Base-by-base conservation (phyloP, 2,329 filamentous ascomycete genomes). In the Emericellopsis cladophorae region DNA sequence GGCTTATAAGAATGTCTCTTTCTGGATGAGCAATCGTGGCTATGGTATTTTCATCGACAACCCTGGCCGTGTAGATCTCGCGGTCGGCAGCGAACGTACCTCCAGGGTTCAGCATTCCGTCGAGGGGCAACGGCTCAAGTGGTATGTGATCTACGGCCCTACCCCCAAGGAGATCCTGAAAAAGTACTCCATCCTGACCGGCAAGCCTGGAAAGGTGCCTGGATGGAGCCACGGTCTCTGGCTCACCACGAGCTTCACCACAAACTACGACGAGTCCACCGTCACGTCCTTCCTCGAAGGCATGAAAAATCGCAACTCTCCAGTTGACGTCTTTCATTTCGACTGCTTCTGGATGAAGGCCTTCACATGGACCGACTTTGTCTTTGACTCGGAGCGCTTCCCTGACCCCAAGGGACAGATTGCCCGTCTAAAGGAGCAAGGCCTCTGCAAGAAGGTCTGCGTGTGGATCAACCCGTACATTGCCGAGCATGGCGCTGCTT, bases 401-500 rank as follows among this genome's bases (percentile, higher is more conserved):
- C 79, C 81, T 0, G 79, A 86, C 46, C 77, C 81, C 2, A 67
- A 69, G 39, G 74, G 68, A 0, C 79, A 81, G 51, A 76, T 86
- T 45, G 54, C 66, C 7, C 70, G 79, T 2, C 63, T 85, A 44
- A 84, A 84, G 49, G 68, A 72, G 16, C 70, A 68, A 0, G 75
- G 75, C 0, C 64, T 84, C 32, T 66, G 66, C 43, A 68, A 67
- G 47, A 81, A 81, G 51, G 74, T 84, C 48, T 82, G 79, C 49
- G 79, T 84, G 15, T 86, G 82, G 82, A 84, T 84, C 45, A 86
- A 86, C 54, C 77, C 81, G 0, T 85, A 86, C 53, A 71, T 86
- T 26, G 81, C 72, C 1, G 81, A 86, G 57, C 74, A 79, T 29
- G 81, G 78, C 2, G 74, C 72, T 0, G 65, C 81, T 0, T 86